phyloP scores from a whole-genome alignment of 495 filamentous ascomycete species.

The Chaetomidium leptoderma region DNA sequence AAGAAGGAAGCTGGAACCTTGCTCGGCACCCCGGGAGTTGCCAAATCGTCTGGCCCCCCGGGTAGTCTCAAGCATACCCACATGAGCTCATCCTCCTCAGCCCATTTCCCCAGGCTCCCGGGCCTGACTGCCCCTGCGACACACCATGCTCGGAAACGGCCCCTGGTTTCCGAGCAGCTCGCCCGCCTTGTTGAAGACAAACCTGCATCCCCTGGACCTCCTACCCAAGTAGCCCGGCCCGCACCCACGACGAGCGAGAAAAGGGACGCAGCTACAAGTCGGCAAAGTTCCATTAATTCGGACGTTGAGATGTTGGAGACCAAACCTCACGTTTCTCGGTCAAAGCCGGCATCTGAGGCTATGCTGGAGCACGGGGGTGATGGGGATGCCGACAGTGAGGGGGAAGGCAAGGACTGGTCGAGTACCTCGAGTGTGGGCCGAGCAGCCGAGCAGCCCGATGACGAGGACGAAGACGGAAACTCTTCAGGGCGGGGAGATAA shows the following conservation, averaged over 20 bases:
- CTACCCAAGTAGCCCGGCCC: neutral
- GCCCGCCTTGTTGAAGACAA: slow-evolving; percentile 7
- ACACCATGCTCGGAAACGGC: neutral
- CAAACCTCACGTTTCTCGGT: neutral
- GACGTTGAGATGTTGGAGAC: neutral
- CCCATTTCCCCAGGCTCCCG: neutral
- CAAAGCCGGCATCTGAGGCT: neutral
- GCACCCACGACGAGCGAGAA: neutral
- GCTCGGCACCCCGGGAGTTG: neutral
- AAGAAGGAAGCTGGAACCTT: slow-evolving; percentile 1
- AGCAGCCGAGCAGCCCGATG: neutral
- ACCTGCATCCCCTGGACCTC: neutral
- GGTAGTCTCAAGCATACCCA: neutral
- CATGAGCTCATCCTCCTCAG: neutral
- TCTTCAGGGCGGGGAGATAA: slow-evolving; percentile 21
- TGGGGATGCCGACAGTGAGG: neutral
- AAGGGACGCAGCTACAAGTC: neutral
- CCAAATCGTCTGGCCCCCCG: neutral
- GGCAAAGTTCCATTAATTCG: neutral
- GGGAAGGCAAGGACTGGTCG: neutral
- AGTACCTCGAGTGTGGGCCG: neutral
- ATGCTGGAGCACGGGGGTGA: neutral
- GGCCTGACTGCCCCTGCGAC: neutral
- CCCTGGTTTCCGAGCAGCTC: neutral
- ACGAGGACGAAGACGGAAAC: slow-evolving; percentile 29